These are phyloP conservation scores for Diutina scorzettiae DNA, from an alignment of 1,139 yeast species.

Conservation along the genomic window DNA sequence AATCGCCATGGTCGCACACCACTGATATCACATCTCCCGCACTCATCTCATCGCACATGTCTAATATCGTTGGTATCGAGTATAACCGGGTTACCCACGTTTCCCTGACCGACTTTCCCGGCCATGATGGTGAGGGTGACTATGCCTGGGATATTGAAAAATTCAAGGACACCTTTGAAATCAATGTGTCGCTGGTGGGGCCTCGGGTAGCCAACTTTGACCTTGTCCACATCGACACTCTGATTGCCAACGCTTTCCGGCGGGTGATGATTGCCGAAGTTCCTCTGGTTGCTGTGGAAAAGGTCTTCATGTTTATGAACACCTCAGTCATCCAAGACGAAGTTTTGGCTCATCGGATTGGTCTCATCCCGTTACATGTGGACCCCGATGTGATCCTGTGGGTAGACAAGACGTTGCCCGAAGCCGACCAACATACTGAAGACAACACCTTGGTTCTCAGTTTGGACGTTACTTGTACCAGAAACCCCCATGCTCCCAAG, in stretches of 20 bases:
- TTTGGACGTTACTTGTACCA: constrained; percentile 72
- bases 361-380: constrained; percentile 78
- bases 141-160: constrained; percentile 77
- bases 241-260: constrained; percentile 92
- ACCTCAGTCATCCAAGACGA: constrained; percentile 96
- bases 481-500: constrained; percentile 74
- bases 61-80: constrained; percentile 66
- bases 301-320: constrained; percentile 81
- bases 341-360: constrained; percentile 89
- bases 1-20: too few species aligned
- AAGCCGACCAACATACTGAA: constrained; percentile 63
- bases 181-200: constrained; percentile 51
- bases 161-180: constrained; percentile 60
- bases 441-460: constrained; percentile 81
- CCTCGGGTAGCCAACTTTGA: constrained; percentile 80
- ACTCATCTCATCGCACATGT: background rate
- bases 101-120: constrained; percentile 82
- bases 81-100: constrained; percentile 86
- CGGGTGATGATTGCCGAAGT: constrained; percentile 95
- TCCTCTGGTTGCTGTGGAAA: constrained; percentile 91
- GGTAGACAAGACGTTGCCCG: constrained; percentile 59
- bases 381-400: constrained; percentile 82
- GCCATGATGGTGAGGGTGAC: constrained; percentile 52
- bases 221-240: constrained; percentile 74
- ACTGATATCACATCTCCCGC: too few species aligned